A percentile compares a stretch with the other conserved stretches of the same genome.
phyloP scores from a whole-genome alignment of 2,329 filamentous ascomycete species.

The Beauveria scarabaeidicola region DNA sequence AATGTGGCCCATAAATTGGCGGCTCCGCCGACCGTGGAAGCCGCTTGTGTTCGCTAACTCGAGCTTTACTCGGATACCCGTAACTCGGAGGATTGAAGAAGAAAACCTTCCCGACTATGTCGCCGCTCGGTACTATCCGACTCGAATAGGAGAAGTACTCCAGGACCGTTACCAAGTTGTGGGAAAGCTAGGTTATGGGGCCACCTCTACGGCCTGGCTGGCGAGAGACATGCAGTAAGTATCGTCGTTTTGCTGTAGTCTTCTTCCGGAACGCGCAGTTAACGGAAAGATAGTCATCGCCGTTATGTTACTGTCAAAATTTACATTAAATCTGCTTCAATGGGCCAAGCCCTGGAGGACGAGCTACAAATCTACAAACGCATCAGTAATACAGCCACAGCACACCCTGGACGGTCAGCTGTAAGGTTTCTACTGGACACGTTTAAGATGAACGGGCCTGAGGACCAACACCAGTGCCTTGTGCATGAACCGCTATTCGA shows the following conservation, averaged over 20 bases:
- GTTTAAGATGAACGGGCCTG: neutral
- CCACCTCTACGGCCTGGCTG: conserved; percentile 20
- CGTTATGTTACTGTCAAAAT: conserved; percentile 28
- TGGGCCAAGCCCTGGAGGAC: conserved; percentile 20
- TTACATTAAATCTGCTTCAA: conserved; percentile 17
- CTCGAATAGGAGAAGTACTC: conserved; percentile 17
- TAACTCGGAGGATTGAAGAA: conserved; percentile 16
- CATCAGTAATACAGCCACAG: neutral
- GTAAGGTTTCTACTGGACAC: neutral
- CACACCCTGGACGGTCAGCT: neutral
- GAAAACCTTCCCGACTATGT: conserved; percentile 18
- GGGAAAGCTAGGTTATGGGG: conserved; percentile 21
- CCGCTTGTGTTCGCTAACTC: conserved; percentile 1
- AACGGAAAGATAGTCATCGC: neutral
- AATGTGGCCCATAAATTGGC: neutral
- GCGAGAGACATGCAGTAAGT: conserved; percentile 18
- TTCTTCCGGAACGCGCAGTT: neutral
- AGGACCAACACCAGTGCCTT: neutral
- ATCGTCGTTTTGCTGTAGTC: neutral
- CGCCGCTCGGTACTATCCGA: conserved; percentile 18
- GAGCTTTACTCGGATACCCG: conserved; percentile 8
- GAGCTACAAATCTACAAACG: conserved; percentile 33
- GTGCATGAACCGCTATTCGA: neutral
- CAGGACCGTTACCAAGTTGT: conserved; percentile 18
- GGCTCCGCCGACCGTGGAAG: neutral